Evolutionary conservation across 2,329 filamentous ascomycete genomes (phyloP).

Genomic region (Clonostachys byssicola): DNA sequence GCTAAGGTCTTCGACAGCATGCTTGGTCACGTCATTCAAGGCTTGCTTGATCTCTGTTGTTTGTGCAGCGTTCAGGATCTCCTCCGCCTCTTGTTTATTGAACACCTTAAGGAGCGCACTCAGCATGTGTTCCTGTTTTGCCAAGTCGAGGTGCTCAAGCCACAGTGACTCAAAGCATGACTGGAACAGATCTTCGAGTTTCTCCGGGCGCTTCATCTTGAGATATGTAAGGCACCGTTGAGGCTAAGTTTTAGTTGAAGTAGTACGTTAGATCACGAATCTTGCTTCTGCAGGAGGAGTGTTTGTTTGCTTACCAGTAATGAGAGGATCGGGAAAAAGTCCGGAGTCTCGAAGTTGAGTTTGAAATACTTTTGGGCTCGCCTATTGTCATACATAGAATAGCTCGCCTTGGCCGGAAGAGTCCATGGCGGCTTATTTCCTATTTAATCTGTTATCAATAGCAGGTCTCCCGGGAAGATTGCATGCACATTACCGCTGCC

Average conservation of each 20-base stretch:
- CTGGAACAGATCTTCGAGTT: constrained; percentile 49
- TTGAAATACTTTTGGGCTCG: constrained; percentile 25
- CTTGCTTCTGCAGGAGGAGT: constrained; percentile 45
- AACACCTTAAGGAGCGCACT: constrained; percentile 39
- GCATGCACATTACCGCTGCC: constrained; percentile 39
- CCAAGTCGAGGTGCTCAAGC: constrained; percentile 55
- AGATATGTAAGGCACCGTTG: constrained; percentile 19
- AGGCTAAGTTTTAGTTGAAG: no score
- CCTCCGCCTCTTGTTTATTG: constrained; percentile 41
- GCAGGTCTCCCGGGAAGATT: not conserved
- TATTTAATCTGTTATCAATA: constrained; percentile 12
- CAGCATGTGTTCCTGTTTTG: constrained; percentile 48
- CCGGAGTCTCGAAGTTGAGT: constrained; percentile 27
- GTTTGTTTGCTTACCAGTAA: constrained; percentile 32
- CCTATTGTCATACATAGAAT: constrained; percentile 38
- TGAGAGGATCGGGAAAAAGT: constrained; percentile 33
- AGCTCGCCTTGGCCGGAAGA: constrained; percentile 61
- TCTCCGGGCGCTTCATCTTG: constrained; percentile 48
- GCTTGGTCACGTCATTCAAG: constrained; percentile 40
- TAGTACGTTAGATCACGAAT: constrained; percentile 56
- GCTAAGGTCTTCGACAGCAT: constrained; percentile 56
- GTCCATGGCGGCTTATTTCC: constrained; percentile 75
- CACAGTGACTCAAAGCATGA: constrained; percentile 59
- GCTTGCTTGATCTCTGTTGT: constrained; percentile 35
- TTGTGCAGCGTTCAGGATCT: constrained; percentile 36